Conservation (phyloP, 78 protist genomes). For the Tieghemostelium lacteum region DNA sequence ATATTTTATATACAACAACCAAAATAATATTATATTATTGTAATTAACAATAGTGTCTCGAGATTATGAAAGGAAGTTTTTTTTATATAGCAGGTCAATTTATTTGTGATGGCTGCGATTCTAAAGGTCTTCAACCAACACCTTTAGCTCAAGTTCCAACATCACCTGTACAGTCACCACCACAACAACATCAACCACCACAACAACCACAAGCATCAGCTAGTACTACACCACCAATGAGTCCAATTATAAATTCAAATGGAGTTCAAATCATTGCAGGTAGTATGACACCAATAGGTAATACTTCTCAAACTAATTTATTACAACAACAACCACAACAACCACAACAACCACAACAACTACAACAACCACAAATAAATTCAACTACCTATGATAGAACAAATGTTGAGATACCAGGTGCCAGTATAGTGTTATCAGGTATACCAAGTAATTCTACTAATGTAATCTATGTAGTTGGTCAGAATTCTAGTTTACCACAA, state of each 20-base stretch:
- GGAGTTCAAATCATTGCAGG: no score
- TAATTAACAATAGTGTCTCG: slow-evolving; percentile 4
- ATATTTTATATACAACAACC: no score
- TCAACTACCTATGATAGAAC: neutral
- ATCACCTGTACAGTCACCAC: no score
- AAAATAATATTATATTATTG: no score
- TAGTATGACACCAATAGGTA: neutral
- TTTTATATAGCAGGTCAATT: slow-evolving; percentile 17
- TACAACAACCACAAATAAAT: neutral
- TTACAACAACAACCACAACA: slow-evolving; percentile 4
- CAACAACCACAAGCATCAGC: no score
- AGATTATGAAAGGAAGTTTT: slow-evolving; percentile 38
- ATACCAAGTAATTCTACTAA: no score
- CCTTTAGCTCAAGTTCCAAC: neutral
- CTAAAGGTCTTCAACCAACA: neutral
- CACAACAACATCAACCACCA: neutral
- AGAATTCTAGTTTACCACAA: no score
- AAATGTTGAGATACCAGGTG: no score
- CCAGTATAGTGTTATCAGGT: no score
- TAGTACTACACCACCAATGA: no score
- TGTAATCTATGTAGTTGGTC: no score
- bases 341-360: neutral
- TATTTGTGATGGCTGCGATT: slow-evolving; percentile 30
- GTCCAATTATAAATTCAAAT: no score
- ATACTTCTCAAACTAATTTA: neutral